Evolutionary conservation across 768 basidiomycete genomes (phyloP).

Genomic region (Lentinula lateritia): DNA sequence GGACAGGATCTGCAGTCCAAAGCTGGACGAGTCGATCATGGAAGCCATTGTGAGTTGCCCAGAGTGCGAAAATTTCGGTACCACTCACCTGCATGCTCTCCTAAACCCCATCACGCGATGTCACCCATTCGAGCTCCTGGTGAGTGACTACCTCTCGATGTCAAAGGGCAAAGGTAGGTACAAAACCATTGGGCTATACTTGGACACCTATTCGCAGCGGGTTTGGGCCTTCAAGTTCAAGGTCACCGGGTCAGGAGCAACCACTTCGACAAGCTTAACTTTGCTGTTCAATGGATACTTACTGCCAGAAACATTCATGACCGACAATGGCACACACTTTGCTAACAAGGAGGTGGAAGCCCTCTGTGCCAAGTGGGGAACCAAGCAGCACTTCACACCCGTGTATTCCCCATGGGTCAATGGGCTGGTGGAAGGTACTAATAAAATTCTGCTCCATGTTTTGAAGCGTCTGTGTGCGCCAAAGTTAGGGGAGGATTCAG

Average conservation of each 20-base stretch:
- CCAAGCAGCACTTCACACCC: background rate
- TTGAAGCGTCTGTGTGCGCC: too few relatives aligned
- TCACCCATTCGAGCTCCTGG: constrained; percentile 13
- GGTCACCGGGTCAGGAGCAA: background rate
- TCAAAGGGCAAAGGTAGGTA: constrained; percentile 1
- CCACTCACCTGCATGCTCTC: too few relatives aligned
- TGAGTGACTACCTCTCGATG: constrained; percentile 11
- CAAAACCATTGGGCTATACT: constrained; percentile 16
- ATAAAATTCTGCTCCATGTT: too few relatives aligned
- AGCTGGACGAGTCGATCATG: constrained; percentile 17
- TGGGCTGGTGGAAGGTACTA: too few relatives aligned
- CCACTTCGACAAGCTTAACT: background rate
- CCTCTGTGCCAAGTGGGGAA: background rate
- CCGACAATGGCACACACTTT: background rate
- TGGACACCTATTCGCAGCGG: constrained; percentile 25
- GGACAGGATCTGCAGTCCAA: too few relatives aligned
- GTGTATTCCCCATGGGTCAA: too few relatives aligned
- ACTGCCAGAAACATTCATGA: background rate
- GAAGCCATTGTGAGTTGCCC: constrained; percentile 17
- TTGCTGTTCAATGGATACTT: constrained; percentile 19
- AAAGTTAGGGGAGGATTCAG: too few relatives aligned
- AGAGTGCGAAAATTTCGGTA: constrained; percentile 5
- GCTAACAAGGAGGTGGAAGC: background rate
- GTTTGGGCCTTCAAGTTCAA: constrained; percentile 26
- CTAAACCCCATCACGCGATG: constrained; percentile 21